phyloP scores from a whole-genome alignment of 192 early-diverging fungal genomes.

The Allomyces arbusculus region DNA sequence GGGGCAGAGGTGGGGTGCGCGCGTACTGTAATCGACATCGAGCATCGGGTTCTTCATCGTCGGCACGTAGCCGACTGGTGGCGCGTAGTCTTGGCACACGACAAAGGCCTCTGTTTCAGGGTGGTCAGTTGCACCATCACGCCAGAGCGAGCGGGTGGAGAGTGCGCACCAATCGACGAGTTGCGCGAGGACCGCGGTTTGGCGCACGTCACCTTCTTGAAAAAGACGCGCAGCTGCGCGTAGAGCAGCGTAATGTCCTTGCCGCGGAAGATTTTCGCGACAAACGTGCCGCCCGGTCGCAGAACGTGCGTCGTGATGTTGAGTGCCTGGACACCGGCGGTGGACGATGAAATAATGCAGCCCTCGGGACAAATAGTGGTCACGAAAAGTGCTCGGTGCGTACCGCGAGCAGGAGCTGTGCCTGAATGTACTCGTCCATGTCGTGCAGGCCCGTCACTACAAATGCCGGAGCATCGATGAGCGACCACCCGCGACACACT shows the following conservation, averaged over 20 bases:
- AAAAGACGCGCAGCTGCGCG: constrained; percentile 79
- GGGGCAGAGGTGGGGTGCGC: background rate
- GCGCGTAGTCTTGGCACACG: constrained; percentile 75
- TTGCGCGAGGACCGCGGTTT: constrained; percentile 89
- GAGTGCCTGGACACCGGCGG: constrained; percentile 22
- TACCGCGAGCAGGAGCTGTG: constrained; percentile 75
- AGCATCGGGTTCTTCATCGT: constrained; percentile 80
- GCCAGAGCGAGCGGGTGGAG: background rate
- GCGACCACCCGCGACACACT: background rate
- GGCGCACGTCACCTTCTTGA: constrained; percentile 66
- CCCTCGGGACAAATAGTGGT: background rate
- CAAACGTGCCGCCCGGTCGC: constrained; percentile 74
- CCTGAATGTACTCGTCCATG: constrained; percentile 98
- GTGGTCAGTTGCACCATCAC: background rate
- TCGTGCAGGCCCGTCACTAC: constrained; percentile 88
- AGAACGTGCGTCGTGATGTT: constrained; percentile 94
- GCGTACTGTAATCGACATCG: constrained; percentile 49
- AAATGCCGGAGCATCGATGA: background rate
- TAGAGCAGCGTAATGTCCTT: constrained; percentile 83
- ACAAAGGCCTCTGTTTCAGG: constrained; percentile 58
- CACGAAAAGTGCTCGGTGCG: background rate
- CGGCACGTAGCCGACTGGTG: constrained; percentile 63
- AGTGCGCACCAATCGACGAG: constrained; percentile 45
- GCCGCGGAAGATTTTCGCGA: constrained; percentile 94
- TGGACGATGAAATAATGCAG: background rate